These are phyloP conservation scores for Ilyonectria mors-panacis DNA, from an alignment of 2,329 filamentous ascomycete genomes.

Conservation along the genomic window DNA sequence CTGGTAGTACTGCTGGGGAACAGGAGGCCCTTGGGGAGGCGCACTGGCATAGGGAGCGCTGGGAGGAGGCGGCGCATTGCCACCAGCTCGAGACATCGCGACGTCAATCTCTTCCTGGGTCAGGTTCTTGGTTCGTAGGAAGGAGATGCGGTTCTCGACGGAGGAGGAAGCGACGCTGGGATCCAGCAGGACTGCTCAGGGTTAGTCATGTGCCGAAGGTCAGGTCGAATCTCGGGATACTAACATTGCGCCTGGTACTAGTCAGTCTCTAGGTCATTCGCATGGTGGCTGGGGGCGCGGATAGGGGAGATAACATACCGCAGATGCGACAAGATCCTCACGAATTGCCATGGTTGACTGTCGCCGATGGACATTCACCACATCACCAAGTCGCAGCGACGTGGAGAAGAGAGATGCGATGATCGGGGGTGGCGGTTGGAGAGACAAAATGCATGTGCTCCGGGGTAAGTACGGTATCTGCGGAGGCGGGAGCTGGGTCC, in stretches of 20 bases:
- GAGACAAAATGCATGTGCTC: constrained; percentile 50
- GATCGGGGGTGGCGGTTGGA: constrained; percentile 35
- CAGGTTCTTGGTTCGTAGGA: constrained; percentile 96
- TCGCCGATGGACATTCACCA: constrained; percentile 41
- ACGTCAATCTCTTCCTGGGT: constrained; percentile 95
- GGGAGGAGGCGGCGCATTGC: constrained; percentile 63
- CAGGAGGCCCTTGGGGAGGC: constrained; percentile 60
- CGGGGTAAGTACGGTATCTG: constrained; percentile 38
- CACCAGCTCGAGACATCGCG: constrained; percentile 82
- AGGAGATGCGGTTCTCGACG: constrained; percentile 93
- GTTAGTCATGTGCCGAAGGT: constrained; percentile 38
- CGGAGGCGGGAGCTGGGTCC: constrained; percentile 48
- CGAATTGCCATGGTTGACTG: constrained; percentile 81
- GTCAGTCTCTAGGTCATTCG: constrained; percentile 36
- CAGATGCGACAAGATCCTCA: constrained; percentile 91
- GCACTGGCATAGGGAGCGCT: constrained; percentile 61
- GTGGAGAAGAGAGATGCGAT: constrained; percentile 28
- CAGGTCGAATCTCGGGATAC: constrained; percentile 40
- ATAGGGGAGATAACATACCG: constrained; percentile 64
- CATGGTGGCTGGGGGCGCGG: constrained; percentile 15
- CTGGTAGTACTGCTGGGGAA: constrained; percentile 63
- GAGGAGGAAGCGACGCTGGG: constrained; percentile 90
- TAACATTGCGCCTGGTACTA: constrained; percentile 58
- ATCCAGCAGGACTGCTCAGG: constrained; percentile 84
- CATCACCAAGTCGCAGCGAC: constrained; percentile 40